Base-by-base conservation (phyloP, 2,329 filamentous ascomycete genomes). In the Neoarthrinium moseri region DNA sequence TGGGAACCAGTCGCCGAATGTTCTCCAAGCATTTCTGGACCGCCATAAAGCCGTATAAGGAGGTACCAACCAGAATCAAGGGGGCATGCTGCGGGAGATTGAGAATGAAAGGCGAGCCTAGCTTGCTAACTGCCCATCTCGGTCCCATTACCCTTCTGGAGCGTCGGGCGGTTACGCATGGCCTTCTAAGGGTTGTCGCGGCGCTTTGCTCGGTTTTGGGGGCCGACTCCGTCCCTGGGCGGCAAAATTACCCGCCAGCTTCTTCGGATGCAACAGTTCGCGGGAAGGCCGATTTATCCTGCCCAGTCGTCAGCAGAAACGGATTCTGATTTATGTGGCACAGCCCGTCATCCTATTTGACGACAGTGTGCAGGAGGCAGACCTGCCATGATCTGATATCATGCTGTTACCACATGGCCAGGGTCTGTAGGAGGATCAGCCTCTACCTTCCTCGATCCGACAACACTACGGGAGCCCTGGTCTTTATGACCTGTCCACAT, bases 181-280 rank as follows among this genome's bases (percentile, higher is more conserved):
- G 29, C 22, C 30, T n/a, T n/a, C n/a, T n/a, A n/a, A 33, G 26
- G 15, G 15, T 12, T 22, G 10, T 30, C 17, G 17, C 27, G 39
- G 39, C 27, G 27, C 39, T 43, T 43, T 34, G 39, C 21, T 43
- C 39, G n/a, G 33, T 33, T n/a, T 43, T 24, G 27, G 39, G 27
- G 29, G 11, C 33, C 24, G 18, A 29, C 22, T 43, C 26, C 21
- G 39, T 32, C 39, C 17, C 33, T 13, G 7, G 29, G 29, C 39
- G 39, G 39, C 39, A 34, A 43, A 43, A n/a, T 37, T 45, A 36
- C 45, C 43, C 50, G 30, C 41, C 32, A 30, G 41, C 22, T 32
- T 36, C 17, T 18, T 32, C 20, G 15, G 21, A 43, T 33, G 41
- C 41, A 34, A 30, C 21, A 23, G 36, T 15, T 24, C 22, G 32